Evolutionary conservation across 2,329 filamentous ascomycete genomes (phyloP), one percentile per base, ranked within the genome.

Genomic region (Colletotrichum costaricense): DNA sequence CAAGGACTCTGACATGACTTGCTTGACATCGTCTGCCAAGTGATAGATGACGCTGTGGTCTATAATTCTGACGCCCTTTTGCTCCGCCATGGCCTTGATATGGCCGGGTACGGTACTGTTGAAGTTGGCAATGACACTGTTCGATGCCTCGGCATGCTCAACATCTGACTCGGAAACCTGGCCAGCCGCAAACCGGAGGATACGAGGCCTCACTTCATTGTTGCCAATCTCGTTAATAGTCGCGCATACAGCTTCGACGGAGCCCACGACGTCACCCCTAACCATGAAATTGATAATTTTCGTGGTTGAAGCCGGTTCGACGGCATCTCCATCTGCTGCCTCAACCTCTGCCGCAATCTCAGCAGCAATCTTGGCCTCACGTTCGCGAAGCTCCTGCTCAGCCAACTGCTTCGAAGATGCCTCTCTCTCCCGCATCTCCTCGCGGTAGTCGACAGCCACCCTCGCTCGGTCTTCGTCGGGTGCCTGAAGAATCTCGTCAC

Each of bases 251-350:
- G 97, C 97, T 85, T 99, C 97, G 0, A 95, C 95, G 0, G 96
- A 98, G 49, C 97, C 97, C 74, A 93, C 94, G 22, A 98, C 97
- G 78, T 99, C 97, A 67, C 93, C 95, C 83, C 97, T 98, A 84
- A 99, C 88, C 72, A 97, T 91, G 82, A 98, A 97, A 78, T 93
- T 93, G 60, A 98, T 88, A 19, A 88, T 84, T 63, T 86, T 86
- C 8, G 88, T 82, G 3, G 76, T 72, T 8, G 42, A 22, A 3
- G 77, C 74, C 14, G 28, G n/a, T 30, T 84, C 83, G 9, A 81
- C 83, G 2, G 77, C 77, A 1, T 81, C 78, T 2, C 80, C 78
- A 60, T 82, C 85, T 58, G 83, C 85, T 5, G 81, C 80, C 11
- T 82, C 81, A 11, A 81, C 80, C 1, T 80, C 81, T 0, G 81